Percentiles rank a stretch among this genome's conserved stretches.
Conservation (phyloP, 1,139 yeast genomes). For the Geotrichum phurueaensis region DNA sequence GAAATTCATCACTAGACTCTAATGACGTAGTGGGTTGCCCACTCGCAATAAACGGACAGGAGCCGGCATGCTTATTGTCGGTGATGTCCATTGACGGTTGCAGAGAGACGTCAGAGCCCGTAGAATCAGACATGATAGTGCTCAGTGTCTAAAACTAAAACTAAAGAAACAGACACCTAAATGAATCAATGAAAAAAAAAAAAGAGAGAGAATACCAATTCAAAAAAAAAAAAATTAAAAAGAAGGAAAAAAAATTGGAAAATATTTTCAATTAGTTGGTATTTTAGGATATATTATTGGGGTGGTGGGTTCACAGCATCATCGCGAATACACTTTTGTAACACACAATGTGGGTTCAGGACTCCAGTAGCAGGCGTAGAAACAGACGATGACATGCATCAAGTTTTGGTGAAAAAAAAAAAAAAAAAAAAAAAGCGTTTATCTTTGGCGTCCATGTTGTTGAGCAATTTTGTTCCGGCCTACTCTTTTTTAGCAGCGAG, state of each 20-base stretch:
- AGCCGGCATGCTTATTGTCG: not conserved
- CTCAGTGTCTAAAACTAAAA: not conserved
- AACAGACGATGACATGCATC: not conserved
- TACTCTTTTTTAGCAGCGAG: too few species aligned
- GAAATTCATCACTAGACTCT: not conserved
- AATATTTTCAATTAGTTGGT: not conserved
- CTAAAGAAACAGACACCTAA: not conserved
- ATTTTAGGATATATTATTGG: not conserved
- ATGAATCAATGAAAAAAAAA: not conserved
- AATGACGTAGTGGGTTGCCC: not conserved
- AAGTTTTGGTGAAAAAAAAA: too few species aligned
- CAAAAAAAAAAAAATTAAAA: not conserved
- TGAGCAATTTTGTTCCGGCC: too few species aligned
- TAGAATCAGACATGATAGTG: not conserved
- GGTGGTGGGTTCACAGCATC: not conserved
- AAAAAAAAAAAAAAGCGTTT: too few species aligned
- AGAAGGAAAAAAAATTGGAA: not conserved
- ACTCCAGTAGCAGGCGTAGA: not conserved
- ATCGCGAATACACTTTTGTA: not conserved
- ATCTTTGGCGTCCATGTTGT: too few species aligned
- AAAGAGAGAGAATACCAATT: not conserved
- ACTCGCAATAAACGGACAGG: not conserved
- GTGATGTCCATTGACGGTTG: slow-evolving; percentile 8
- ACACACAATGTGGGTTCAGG: not conserved
- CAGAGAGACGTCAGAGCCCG: slow-evolving; percentile 2